Conservation (phyloP, 768 basidiomycete genomes). For the Hemileccinum rubropunctum region DNA sequence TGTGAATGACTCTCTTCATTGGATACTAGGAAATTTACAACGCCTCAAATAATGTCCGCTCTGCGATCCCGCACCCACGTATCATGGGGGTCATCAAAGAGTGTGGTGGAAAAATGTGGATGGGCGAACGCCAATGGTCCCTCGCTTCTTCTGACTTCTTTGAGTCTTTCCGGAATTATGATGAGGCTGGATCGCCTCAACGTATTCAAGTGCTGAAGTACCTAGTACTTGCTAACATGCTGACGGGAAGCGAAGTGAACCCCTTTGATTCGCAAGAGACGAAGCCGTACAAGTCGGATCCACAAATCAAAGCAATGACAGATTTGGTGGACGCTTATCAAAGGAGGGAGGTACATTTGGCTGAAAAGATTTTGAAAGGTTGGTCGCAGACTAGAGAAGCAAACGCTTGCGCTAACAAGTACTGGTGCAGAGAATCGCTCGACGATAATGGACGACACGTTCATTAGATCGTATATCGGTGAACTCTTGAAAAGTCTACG, state of each 20-base stretch:
- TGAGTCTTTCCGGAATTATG: conserved; percentile 97
- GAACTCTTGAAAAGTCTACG: conserved; percentile 92
- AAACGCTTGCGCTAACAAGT: conserved; percentile 1
- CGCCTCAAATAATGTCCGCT: conserved; percentile 86
- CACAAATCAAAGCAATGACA: conserved; percentile 98
- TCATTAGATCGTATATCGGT: conserved; percentile 94
- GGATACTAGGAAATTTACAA: conserved; percentile 92
- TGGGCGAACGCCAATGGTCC: conserved; percentile 99
- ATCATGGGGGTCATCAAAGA: conserved; percentile 99
- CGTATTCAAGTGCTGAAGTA: conserved; percentile 98
- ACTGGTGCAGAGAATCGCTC: conserved; percentile 71
- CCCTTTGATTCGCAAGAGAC: conserved; percentile 99
- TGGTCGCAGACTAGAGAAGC: conserved; percentile 10
- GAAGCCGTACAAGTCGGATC: conserved; percentile 94
- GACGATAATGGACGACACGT: conserved; percentile 94
- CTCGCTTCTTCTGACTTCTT: conserved; percentile 98
- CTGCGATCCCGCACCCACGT: conserved; percentile 95
- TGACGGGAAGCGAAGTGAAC: conserved; percentile 97
- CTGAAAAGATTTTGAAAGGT: conserved; percentile 94
- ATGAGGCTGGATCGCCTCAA: conserved; percentile 95
- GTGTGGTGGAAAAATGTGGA: conserved; percentile 99
- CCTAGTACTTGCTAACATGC: conserved; percentile 95
- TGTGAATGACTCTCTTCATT: not conserved
- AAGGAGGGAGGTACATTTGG: conserved; percentile 92
- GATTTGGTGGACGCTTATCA: conserved; percentile 97